Evolutionary conservation across 2,329 filamentous ascomycete genomes (phyloP).

Genomic region (Pyrenophora seminiperda): DNA sequence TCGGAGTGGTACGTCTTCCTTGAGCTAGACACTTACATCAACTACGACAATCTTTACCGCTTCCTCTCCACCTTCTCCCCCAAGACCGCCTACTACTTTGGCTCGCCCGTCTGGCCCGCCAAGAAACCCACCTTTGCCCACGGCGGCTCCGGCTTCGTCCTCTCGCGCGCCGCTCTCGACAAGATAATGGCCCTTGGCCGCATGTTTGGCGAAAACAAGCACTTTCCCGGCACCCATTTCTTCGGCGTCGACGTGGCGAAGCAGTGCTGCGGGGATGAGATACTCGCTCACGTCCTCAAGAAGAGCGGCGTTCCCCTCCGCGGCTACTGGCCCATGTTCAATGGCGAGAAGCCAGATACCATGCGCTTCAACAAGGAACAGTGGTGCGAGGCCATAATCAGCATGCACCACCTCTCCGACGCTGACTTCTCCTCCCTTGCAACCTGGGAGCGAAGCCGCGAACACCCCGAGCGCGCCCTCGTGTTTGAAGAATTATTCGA

Average conservation of each 20-base stretch:
- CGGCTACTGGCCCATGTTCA: constrained; percentile 54
- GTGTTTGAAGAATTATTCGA: constrained; percentile 44
- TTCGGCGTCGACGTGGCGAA: constrained; percentile 45
- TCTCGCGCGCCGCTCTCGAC: constrained; percentile 58
- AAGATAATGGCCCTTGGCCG: constrained; percentile 45
- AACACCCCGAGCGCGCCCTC: constrained; percentile 32
- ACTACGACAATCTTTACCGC: constrained; percentile 49
- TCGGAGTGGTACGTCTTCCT: constrained; percentile 46
- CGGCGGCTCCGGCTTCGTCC: constrained; percentile 51
- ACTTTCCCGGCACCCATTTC: constrained; percentile 39
- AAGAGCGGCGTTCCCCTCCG: constrained; percentile 44
- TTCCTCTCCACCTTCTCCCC: constrained; percentile 48
- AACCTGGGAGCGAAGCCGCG: constrained; percentile 35
- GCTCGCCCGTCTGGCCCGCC: constrained; percentile 45
- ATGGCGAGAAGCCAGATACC: constrained; percentile 49
- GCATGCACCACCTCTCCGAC: constrained; percentile 43
- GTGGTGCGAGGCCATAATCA: constrained; percentile 53
- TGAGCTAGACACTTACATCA: constrained; percentile 47
- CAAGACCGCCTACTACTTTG: constrained; percentile 47
- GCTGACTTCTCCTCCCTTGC: constrained; percentile 36
- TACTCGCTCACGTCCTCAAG: constrained; percentile 46
- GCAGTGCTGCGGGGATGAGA: constrained; percentile 48
- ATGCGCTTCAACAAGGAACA: constrained; percentile 48
- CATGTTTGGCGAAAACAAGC: constrained; percentile 44
- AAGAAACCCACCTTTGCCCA: constrained; percentile 50